Conservation (phyloP, 441 rosid genomes). For the Arabidopsis lyrata region DNA sequence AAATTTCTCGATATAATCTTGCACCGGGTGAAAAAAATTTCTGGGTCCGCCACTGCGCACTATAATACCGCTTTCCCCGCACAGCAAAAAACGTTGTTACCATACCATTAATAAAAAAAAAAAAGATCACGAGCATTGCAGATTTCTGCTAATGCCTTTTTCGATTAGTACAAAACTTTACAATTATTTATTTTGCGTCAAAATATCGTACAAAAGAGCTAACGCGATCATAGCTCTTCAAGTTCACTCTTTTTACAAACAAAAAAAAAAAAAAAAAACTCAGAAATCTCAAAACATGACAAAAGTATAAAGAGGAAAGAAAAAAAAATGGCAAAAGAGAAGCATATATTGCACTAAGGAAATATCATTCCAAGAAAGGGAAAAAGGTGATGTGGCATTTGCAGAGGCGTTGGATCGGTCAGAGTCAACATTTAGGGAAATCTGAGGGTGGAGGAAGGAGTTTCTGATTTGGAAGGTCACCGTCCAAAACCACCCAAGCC, state of each 20-base stretch:
- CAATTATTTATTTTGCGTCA: not conserved
- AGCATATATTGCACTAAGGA: slow-evolving; percentile 19
- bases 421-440: slow-evolving; percentile 74
- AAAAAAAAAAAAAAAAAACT: not conserved
- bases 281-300: slow-evolving; percentile 30
- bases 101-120: too few relatives aligned
- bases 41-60: too few relatives aligned
- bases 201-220: not conserved
- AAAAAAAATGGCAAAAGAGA: not conserved
- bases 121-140: slow-evolving; percentile 17
- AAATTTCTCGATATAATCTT: too few relatives aligned
- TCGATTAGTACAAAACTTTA: slow-evolving; percentile 22
- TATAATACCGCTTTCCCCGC: too few relatives aligned
- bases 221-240: slow-evolving; percentile 23
- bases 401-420: slow-evolving; percentile 27
- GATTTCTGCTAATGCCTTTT: slow-evolving; percentile 10
- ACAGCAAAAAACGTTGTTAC: too few relatives aligned
- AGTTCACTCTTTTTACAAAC: slow-evolving; percentile 26
- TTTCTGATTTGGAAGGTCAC: slow-evolving; percentile 72
- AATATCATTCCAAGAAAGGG: not conserved
- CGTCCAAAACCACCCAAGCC: slow-evolving; percentile 84
- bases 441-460: slow-evolving; percentile 79
- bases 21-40: too few relatives aligned
- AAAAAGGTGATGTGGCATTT: slow-evolving; percentile 15
- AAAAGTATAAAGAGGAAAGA: not conserved